These are phyloP conservation scores for Kernera saxatilis DNA, from an alignment of 345 rosid species.

Conservation along the genomic window DNA sequence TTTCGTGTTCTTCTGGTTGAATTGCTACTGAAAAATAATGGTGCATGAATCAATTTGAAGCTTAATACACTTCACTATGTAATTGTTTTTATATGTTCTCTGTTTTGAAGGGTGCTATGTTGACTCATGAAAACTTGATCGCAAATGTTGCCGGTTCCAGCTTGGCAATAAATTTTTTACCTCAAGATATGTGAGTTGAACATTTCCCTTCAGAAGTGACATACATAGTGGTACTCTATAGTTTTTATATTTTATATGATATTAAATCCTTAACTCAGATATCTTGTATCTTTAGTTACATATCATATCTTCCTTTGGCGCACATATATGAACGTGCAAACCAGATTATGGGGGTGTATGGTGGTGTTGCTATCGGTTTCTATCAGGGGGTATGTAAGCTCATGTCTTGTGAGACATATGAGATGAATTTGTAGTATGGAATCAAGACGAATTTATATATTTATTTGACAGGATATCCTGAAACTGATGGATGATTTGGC, in stretches of 20 bases:
- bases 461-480: constrained; percentile 61
- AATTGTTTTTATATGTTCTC: not conserved
- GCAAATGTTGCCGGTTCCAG: constrained; percentile 70
- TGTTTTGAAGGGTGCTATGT: constrained; percentile 60
- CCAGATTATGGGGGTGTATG: constrained; percentile 57
- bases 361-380: constrained; percentile 73
- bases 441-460: not conserved
- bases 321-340: constrained; percentile 82
- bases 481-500: constrained; percentile 84
- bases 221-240: not conserved
- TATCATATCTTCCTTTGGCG: constrained; percentile 93
- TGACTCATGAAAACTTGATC: constrained; percentile 83
- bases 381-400: constrained; percentile 78
- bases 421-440: not conserved
- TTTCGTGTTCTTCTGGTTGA: constrained; percentile 10
- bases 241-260: not conserved
- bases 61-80: not conserved
- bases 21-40: constrained; percentile 2
- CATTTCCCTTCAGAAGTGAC: not conserved
- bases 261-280: not conserved
- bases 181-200: constrained; percentile 76
- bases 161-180: constrained; percentile 28
- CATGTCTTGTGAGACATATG: not conserved
- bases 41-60: not conserved
- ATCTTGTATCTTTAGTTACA: constrained; percentile 44